Evolutionary conservation across 768 basidiomycete genomes (phyloP), one percentile per base, ranked within the genome.

Genomic region (Suillus lakei): DNA sequence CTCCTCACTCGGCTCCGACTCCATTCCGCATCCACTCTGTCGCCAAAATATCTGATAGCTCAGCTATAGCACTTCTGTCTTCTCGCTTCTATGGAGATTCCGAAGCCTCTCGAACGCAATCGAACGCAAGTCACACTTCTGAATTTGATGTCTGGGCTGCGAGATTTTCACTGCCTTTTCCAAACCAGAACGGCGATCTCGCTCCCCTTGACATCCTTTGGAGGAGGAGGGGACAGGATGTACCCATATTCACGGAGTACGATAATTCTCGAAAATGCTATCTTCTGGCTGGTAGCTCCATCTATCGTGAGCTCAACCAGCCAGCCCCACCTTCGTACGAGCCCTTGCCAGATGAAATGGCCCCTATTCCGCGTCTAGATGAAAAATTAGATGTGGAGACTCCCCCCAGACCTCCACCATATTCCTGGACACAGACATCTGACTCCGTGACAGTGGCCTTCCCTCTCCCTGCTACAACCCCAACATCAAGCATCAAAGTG

Each of bases 391-490:
- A 89, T 66, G 68, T 55, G 30, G 63, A 70, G 7, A 72, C 77
- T 23, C 79, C 79, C 2, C 73, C 77, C 12, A 89, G 83, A 68
- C 92, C 91, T 4, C 86, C 88, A 32, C 91, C 95, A 0, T 98
- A 96, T 77, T 93, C 94, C 2, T 99, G 97, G 97, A 93, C 89
- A 0, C 97, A 99, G 73, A 89, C 91, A 5, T 75, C 86, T 1
- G 94, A 96, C 73, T 87, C 92, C 1, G 81, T 99, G 59, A 95
- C 93, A 0, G 77, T 99, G 50, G 90, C 89, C 0, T 89, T 99
- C 72, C 88, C 93, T 6, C 83, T 98, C n/a, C 93, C 93, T 2
- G 85, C 91, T 0, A 82, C 78, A 60, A 92, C 88, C 0, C 75
- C 83, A 1, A 90, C 87, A 65, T 81, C 83, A 28, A 80, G 82